Evolutionary conservation across 331 rosid species (phyloP).

Genomic region (Ulmus americana): DNA sequence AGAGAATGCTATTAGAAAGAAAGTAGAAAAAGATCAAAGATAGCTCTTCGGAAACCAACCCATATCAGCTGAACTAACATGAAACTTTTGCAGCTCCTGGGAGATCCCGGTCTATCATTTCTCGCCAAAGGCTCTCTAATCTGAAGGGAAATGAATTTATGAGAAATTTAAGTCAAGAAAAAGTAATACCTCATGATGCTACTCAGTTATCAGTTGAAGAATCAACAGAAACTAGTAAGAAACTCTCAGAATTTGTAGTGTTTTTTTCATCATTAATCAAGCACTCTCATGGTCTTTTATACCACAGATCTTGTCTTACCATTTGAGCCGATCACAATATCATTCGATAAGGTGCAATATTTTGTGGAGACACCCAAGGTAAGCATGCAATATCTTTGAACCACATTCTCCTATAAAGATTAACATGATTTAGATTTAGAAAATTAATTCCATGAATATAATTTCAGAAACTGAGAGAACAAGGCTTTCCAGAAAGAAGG

Average conservation of each 20-base stretch:
- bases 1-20: too few relatives aligned
- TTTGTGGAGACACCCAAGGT: conserved; percentile 33
- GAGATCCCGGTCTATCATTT: conserved; percentile 26
- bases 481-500: conserved; percentile 25
- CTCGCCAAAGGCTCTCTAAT: conserved; percentile 15
- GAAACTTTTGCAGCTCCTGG: conserved; percentile 19
- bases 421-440: neutral
- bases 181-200: conserved; percentile 1
- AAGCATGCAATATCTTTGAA: neutral
- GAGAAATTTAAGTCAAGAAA: conserved; percentile 4
- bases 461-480: conserved; percentile 39
- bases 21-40: neutral
- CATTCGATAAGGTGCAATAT: conserved; percentile 32
- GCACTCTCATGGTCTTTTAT: neutral
- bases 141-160: conserved; percentile 13
- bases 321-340: conserved; percentile 23
- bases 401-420: neutral
- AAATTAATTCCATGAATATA: conserved; percentile 10
- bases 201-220: neutral
- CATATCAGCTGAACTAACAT: neutral
- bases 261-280: neutral
- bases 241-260: neutral
- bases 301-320: conserved; percentile 21
- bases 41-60: neutral
- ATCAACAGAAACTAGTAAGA: neutral